These are phyloP conservation scores for Sedum album DNA, from an alignment of 164 flowering plant species.

Conservation along the genomic window DNA sequence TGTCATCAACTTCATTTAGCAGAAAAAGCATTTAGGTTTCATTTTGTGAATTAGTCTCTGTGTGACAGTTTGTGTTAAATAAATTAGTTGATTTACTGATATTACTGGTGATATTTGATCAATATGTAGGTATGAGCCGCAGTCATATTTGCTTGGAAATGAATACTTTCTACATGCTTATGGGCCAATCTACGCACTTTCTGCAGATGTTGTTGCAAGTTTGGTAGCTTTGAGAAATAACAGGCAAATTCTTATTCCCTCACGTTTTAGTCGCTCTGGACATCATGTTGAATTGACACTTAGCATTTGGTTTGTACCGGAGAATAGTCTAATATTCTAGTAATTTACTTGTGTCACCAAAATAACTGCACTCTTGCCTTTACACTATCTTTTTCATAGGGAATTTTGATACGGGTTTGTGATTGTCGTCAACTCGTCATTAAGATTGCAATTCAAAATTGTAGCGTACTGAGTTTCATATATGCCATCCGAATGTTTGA, in stretches of 20 bases:
- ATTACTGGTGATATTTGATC: background rate
- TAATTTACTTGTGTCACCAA: background rate
- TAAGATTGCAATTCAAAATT: too few species aligned
- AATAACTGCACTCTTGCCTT: background rate
- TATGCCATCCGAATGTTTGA: background rate
- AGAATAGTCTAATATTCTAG: background rate
- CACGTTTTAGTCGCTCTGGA: background rate
- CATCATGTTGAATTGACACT: background rate
- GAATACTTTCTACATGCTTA: constrained; percentile 97
- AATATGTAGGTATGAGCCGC: constrained; percentile 87
- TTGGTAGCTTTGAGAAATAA: constrained; percentile 71
- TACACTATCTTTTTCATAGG: background rate
- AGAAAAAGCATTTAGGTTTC: background rate
- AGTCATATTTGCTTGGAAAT: constrained; percentile 60
- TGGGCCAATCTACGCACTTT: constrained; percentile 95
- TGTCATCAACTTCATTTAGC: too few species aligned
- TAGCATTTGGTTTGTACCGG: background rate
- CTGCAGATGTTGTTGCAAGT: constrained; percentile 88
- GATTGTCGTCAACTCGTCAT: too few species aligned
- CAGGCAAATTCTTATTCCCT: constrained; percentile 37
- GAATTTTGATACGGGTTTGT: background rate
- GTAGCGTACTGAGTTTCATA: background rate
- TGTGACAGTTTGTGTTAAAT: background rate
- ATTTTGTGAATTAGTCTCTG: background rate
- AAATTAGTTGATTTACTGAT: background rate